Conservation (phyloP, 208 protist genomes). For the Trypanosoma theileri region DNA sequence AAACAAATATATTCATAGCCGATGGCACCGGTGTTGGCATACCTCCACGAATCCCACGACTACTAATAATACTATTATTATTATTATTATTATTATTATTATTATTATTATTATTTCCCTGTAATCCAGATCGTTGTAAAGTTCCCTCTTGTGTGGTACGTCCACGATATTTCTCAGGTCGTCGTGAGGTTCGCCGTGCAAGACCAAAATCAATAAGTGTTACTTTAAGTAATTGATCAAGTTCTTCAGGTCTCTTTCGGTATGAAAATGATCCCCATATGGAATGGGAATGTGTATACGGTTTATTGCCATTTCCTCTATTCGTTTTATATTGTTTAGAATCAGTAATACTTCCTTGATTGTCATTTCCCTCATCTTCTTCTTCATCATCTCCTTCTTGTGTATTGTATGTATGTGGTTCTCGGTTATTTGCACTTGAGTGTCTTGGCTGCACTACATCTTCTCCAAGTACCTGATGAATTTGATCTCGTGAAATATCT, state of each 20-base stretch:
- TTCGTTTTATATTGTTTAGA: background rate
- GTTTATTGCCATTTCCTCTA: slow-evolving; percentile 1
- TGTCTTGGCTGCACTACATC: background rate
- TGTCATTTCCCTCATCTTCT: background rate
- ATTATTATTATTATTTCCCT: too few species aligned
- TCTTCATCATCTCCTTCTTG: background rate
- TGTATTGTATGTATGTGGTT: background rate
- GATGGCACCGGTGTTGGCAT: slow-evolving; percentile 68
- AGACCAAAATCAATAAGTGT: slow-evolving; percentile 86
- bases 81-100: too few species aligned
- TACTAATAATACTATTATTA: background rate
- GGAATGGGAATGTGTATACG: background rate
- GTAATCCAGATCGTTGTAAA: background rate
- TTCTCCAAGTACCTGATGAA: slow-evolving; percentile 44
- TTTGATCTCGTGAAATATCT: slow-evolving; percentile 36
- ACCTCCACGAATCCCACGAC: slow-evolving; percentile 15
- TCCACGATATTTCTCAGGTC: background rate
- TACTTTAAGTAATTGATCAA: slow-evolving; percentile 44
- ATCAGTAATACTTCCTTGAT: background rate
- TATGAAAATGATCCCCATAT: slow-evolving; percentile 10
- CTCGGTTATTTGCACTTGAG: background rate
- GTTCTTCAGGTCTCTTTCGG: slow-evolving; percentile 1
- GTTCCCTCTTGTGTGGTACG: background rate
- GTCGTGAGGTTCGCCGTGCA: slow-evolving; percentile 41
- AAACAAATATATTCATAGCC: slow-evolving; percentile 58